These are phyloP conservation scores for Alternaria tenuissima DNA, from an alignment of 2,329 filamentous ascomycete genomes.

Conservation along the genomic window DNA sequence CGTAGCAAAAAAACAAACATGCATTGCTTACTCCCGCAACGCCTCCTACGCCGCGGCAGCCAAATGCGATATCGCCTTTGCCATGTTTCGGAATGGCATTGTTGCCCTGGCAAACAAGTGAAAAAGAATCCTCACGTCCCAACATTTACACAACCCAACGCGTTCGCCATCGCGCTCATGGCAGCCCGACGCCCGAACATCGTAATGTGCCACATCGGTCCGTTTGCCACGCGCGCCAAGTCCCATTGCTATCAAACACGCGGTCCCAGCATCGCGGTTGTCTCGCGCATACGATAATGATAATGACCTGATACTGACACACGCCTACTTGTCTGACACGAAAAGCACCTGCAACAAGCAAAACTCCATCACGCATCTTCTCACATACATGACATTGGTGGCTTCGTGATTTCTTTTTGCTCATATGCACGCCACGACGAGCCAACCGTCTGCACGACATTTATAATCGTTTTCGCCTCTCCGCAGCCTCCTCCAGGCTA, in stretches of 20 bases:
- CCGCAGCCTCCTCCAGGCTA: not conserved
- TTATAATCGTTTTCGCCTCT: not conserved
- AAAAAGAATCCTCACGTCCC: not conserved
- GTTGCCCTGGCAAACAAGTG: not conserved
- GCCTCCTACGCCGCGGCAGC: no score
- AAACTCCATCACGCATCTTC: not conserved
- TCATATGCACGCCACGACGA: not conserved
- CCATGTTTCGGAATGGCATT: not conserved
- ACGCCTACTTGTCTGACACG: slow-evolving; percentile 8
- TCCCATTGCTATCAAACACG: not conserved
- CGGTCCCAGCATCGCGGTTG: slow-evolving; percentile 1
- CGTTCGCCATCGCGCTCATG: slow-evolving; percentile 1
- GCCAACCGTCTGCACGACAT: not conserved
- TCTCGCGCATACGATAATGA: not conserved
- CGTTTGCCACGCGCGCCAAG: slow-evolving; percentile 2
- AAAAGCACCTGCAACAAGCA: slow-evolving; percentile 11
- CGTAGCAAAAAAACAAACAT: not conserved
- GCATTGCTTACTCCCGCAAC: not conserved
- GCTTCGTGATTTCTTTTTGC: slow-evolving; percentile 6
- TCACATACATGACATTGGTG: not conserved
- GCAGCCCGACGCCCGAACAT: slow-evolving; percentile 3
- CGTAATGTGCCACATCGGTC: not conserved
- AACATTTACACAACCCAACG: not conserved
- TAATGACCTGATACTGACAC: slow-evolving; percentile 5
- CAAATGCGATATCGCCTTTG: not conserved